Percentiles rank a stretch among this genome's conserved stretches.
Conservation (phyloP, 1,139 yeast species). For the Pichia sp. region DNA sequence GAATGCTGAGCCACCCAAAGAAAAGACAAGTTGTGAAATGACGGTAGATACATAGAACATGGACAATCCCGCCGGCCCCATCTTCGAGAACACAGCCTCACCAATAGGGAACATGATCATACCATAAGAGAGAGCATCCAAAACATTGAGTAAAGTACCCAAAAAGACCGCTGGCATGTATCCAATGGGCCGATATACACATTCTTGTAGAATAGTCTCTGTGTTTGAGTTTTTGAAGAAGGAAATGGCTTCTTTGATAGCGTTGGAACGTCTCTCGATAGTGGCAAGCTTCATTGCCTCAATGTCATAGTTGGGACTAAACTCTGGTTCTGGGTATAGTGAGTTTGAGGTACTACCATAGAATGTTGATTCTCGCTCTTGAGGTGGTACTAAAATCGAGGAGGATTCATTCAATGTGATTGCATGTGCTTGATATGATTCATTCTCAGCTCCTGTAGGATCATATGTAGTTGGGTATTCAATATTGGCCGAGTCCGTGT, state of each 20-base stretch:
- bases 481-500: background rate
- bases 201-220: conserved; percentile 18
- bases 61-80: conserved; percentile 87
- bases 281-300: too few relatives aligned
- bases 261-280: background rate
- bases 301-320: conserved; percentile 6
- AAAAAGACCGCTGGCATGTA: conserved; percentile 73
- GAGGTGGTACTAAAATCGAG: background rate
- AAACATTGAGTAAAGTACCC: conserved; percentile 76
- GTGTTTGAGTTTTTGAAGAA: conserved; percentile 13
- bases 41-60: conserved; percentile 92
- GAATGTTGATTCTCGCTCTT: background rate
- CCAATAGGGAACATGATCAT: conserved; percentile 95
- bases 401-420: background rate
- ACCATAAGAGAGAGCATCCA: conserved; percentile 93
- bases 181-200: conserved; percentile 35
- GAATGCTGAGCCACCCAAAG: conserved; percentile 87
- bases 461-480: background rate
- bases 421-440: background rate
- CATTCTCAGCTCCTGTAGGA: background rate
- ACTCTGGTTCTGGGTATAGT: conserved; percentile 1
- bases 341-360: conserved; percentile 2
- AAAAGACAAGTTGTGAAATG: conserved; percentile 78
- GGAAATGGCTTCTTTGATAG: conserved; percentile 5
- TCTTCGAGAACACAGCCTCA: conserved; percentile 61